phyloP scores from a whole-genome alignment of 495 filamentous ascomycete species.

The Podospora conica region DNA sequence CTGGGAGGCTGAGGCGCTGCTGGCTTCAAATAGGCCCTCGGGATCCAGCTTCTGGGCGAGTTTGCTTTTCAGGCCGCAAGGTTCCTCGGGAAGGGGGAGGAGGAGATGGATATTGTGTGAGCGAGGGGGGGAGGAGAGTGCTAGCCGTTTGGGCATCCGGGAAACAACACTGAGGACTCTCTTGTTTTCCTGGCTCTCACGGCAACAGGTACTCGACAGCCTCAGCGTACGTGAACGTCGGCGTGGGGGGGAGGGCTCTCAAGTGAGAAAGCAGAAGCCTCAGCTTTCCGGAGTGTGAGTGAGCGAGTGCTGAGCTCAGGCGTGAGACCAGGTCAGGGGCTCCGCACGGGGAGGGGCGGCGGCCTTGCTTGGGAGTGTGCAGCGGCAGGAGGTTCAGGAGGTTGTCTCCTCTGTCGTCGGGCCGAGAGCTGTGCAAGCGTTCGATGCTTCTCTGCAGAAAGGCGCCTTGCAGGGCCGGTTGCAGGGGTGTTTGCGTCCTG shows the following conservation, averaged over 20 bases:
- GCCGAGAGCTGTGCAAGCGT: constrained; percentile 7
- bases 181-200: neutral
- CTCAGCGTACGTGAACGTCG: constrained; percentile 1
- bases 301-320: neutral
- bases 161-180: neutral
- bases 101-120: neutral
- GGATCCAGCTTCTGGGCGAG: neutral
- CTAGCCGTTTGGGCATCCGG: neutral
- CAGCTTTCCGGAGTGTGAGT: neutral
- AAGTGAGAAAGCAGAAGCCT: constrained; percentile 8
- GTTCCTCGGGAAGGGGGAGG: neutral
- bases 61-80: constrained; percentile 2
- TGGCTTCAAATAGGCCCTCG: constrained; percentile 6
- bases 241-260: constrained; percentile 1
- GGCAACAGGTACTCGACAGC: neutral
- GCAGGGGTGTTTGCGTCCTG: constrained; percentile 1
- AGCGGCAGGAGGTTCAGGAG: constrained; percentile 18
- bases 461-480: constrained; percentile 3
- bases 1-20: constrained; percentile 3
- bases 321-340: constrained; percentile 5
- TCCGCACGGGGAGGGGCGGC: constrained; percentile 3
- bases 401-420: constrained; percentile 8
- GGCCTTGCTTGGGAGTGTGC: constrained; percentile 15
- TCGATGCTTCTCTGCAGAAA: constrained; percentile 17
- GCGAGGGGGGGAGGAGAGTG: neutral